Percentiles rank a stretch among this genome's conserved stretches.
phyloP scores from a whole-genome alignment of 805 yeast species.

The Metahyphopichia silvanorum region DNA sequence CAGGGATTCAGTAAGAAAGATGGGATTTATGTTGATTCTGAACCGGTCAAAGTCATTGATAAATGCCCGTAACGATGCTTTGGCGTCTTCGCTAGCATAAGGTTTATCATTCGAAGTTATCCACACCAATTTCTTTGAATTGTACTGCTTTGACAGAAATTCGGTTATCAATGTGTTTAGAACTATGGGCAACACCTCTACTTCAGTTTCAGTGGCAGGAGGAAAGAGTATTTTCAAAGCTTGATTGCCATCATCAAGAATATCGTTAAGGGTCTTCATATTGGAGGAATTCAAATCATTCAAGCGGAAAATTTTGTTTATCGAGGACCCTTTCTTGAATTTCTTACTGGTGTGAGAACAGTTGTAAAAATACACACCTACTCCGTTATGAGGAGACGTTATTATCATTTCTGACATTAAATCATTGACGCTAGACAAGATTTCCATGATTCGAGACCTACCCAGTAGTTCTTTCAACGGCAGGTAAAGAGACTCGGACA shows the following conservation, averaged over 20 bases:
- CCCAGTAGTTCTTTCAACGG: constrained; percentile 35
- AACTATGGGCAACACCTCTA: constrained; percentile 30
- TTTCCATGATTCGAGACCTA: constrained; percentile 45
- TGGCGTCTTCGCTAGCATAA: constrained; percentile 38
- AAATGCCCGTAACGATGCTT: constrained; percentile 50
- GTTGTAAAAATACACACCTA: constrained; percentile 69
- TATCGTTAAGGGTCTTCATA: constrained; percentile 54
- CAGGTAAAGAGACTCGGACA: constrained; percentile 44
- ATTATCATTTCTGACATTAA: constrained; percentile 65
- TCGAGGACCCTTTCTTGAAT: constrained; percentile 35
- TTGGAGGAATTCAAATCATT: constrained; percentile 52
- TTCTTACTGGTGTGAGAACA: constrained; percentile 31
- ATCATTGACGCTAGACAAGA: constrained; percentile 56
- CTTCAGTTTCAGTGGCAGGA: constrained; percentile 9
- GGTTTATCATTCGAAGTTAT: constrained; percentile 80
- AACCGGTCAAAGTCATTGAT: constrained; percentile 58
- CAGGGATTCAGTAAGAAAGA: constrained; percentile 51
- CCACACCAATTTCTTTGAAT: constrained; percentile 59
- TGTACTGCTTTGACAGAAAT: constrained; percentile 47
- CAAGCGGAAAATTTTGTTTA: constrained; percentile 50
- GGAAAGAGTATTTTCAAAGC: constrained; percentile 9
- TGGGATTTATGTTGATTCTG: constrained; percentile 56
- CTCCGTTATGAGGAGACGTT: constrained; percentile 62
- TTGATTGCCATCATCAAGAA: constrained; percentile 41
- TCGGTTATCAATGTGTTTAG: constrained; percentile 55